Conservation (phyloP, 176 grass and related monocot genomes). For the Musa beccarii region DNA sequence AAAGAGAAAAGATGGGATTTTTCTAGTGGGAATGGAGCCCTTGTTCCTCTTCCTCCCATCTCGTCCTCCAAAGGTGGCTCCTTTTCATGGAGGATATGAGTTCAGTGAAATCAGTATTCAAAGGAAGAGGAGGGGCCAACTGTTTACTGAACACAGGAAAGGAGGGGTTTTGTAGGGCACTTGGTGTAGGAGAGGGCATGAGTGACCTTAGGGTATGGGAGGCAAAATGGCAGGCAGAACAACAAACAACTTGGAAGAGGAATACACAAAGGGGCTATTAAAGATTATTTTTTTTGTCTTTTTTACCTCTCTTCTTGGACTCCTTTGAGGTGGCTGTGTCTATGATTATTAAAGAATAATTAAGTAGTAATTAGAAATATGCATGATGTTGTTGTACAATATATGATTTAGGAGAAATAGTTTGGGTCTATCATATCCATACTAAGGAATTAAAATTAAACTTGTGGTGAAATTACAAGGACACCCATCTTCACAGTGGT, state of each 20-base stretch:
- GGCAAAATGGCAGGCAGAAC: not conserved
- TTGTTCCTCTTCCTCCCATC: constrained; percentile 2
- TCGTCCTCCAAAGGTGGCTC: constrained; percentile 6
- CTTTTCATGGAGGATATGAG: constrained; percentile 6
- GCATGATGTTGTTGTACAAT: not conserved
- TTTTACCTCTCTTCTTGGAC: not conserved
- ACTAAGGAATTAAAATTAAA: not conserved
- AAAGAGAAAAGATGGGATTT: not conserved
- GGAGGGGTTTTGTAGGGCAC: constrained; percentile 57
- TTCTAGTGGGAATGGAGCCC: not conserved
- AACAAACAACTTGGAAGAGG: not conserved
- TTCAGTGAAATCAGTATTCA: constrained; percentile 1
- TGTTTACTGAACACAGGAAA: constrained; percentile 22
- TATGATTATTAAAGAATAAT: not conserved
- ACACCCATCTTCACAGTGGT: too few relatives aligned
- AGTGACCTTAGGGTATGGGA: not conserved
- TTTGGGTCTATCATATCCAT: not conserved
- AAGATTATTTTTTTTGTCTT: not conserved
- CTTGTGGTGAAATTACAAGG: too few relatives aligned
- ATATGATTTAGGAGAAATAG: not conserved
- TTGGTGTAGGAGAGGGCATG: not conserved
- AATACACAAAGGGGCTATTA: not conserved
- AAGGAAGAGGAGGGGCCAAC: constrained; percentile 21
- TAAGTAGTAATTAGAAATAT: not conserved
- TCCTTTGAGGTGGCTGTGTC: not conserved